Evolutionary conservation across 148 eudicot species (phyloP).

Genomic region (Polygonum aviculare): DNA sequence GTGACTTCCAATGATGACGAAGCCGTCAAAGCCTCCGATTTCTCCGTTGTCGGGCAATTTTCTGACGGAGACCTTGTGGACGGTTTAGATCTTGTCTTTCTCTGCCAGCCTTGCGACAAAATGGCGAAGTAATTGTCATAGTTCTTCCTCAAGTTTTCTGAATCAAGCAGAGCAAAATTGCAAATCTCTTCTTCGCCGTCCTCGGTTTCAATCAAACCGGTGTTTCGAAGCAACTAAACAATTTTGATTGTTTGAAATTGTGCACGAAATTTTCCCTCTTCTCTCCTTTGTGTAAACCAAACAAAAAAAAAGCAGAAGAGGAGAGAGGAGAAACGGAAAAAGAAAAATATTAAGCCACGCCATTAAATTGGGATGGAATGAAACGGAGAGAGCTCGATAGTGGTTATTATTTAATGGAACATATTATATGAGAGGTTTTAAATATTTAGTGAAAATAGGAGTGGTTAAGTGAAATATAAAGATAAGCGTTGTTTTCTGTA

Average conservation of each 20-base stretch:
- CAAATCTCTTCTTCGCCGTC: slow-evolving; percentile 33
- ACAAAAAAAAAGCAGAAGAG: neutral
- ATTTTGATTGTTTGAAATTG: too few species aligned
- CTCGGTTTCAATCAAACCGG: neutral
- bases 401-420: too few species aligned
- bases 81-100: slow-evolving; percentile 70
- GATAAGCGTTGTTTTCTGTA: too few species aligned
- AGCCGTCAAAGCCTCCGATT: slow-evolving; percentile 53
- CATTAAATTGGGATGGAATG: too few species aligned
- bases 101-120: slow-evolving; percentile 56
- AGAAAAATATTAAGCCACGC: too few species aligned
- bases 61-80: slow-evolving; percentile 37
- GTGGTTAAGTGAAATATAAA: too few species aligned
- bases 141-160: slow-evolving; percentile 66
- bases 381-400: too few species aligned
- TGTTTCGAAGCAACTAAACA: neutral
- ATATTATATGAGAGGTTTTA: too few species aligned
- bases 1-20: slow-evolving; percentile 89
- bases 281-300: neutral
- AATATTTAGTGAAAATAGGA: too few species aligned
- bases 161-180: slow-evolving; percentile 72
- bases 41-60: slow-evolving; percentile 59
- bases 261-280: neutral
- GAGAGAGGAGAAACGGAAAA: neutral
- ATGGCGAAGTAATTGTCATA: slow-evolving; percentile 91